Percentiles rank a stretch among this genome's conserved stretches.
Evolutionary conservation across 2,329 filamentous ascomycete species (phyloP).

Genomic region (Ophiostoma fasciatum): DNA sequence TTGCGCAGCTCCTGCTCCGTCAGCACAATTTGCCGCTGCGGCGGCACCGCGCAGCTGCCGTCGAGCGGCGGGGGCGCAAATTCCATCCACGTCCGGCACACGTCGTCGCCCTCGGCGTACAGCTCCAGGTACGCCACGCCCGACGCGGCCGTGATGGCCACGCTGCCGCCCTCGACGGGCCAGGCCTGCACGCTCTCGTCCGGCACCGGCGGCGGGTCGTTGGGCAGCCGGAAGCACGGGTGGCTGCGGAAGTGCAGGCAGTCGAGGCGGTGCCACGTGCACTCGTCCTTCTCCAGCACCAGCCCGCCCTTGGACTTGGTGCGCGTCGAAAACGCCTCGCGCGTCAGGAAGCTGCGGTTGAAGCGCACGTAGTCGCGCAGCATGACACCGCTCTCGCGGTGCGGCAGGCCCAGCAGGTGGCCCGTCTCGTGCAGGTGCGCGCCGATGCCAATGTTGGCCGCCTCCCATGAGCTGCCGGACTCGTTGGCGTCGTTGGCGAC

Average conservation of each 20-base stretch:
- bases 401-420: conserved; percentile 78
- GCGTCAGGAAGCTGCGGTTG: conserved; percentile 67
- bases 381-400: conserved; percentile 89
- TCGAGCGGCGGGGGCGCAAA: conserved; percentile 45
- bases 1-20: conserved; percentile 61
- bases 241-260: conserved; percentile 79
- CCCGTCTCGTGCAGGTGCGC: conserved; percentile 86
- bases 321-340: conserved; percentile 75
- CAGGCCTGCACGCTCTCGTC: conserved; percentile 78
- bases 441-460: conserved; percentile 87
- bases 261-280: conserved; percentile 82
- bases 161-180: conserved; percentile 62
- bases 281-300: conserved; percentile 67
- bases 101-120: conserved; percentile 61
- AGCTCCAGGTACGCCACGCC: conserved; percentile 81
- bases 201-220: conserved; percentile 46
- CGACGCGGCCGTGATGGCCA: conserved; percentile 63
- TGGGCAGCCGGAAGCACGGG: conserved; percentile 74
- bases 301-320: conserved; percentile 71
- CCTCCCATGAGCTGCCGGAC: conserved; percentile 83
- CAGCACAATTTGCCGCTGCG: conserved; percentile 59
- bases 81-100: conserved; percentile 72
- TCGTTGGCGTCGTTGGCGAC: conserved; percentile 81
- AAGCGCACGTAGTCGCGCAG: conserved; percentile 71
- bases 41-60: conserved; percentile 20